phyloP scores from a whole-genome alignment of 345 rosid species.

The Sisymbrium altissimum region DNA sequence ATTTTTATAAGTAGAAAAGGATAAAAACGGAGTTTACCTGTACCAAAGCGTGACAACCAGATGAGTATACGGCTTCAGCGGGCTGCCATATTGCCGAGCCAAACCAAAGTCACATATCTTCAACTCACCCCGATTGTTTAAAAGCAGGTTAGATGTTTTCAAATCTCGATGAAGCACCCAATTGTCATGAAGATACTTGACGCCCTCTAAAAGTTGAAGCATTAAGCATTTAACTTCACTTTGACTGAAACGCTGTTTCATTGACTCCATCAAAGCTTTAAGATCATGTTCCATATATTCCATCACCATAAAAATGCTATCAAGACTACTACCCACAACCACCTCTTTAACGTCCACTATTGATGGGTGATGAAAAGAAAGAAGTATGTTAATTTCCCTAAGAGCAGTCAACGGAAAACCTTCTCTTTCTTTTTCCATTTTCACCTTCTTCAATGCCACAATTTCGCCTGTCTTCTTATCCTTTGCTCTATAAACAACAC shows the following conservation, averaged over 20 bases:
- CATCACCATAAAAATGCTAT: slow-evolving; percentile 98
- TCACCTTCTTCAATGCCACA: slow-evolving; percentile 98
- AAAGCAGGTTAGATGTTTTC: slow-evolving; percentile 92
- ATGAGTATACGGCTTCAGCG: slow-evolving; percentile 94
- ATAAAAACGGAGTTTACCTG: slow-evolving; percentile 56
- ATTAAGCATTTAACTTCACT: slow-evolving; percentile 98
- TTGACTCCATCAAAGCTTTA: slow-evolving; percentile 89
- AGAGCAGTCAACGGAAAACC: slow-evolving; percentile 95
- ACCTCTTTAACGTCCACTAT: slow-evolving; percentile 98
- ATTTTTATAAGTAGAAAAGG: neutral
- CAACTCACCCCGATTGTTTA: slow-evolving; percentile 93
- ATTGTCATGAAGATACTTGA: slow-evolving; percentile 95
- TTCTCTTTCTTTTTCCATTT: slow-evolving; percentile 99
- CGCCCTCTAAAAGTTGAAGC: slow-evolving; percentile 93
- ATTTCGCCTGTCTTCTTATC: slow-evolving; percentile 92
- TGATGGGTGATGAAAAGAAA: slow-evolving; percentile 91
- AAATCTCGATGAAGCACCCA: slow-evolving; percentile 99
- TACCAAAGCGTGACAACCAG: slow-evolving; percentile 99
- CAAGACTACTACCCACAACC: slow-evolving; percentile 89
- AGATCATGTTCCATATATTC: slow-evolving; percentile 99
- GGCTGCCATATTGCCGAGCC: slow-evolving; percentile 99
- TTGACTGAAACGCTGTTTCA: slow-evolving; percentile 98
- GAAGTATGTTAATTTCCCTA: slow-evolving; percentile 95
- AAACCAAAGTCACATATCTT: slow-evolving; percentile 98
- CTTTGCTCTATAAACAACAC: slow-evolving; percentile 95